These are phyloP conservation scores for Flaveria brownii DNA, from an alignment of 129 eudicot species.

Conservation along the genomic window DNA sequence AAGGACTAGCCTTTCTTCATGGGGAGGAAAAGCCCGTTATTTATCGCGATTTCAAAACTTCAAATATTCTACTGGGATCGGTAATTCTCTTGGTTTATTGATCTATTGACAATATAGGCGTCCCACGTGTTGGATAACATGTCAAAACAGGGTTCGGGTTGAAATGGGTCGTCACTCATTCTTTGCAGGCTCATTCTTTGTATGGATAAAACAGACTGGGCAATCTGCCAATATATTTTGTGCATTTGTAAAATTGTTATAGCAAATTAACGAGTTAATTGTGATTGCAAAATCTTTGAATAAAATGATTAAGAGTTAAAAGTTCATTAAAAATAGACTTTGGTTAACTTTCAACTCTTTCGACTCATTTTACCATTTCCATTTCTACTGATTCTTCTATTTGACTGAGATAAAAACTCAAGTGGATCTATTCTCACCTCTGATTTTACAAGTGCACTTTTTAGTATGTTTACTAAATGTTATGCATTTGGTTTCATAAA, in stretches of 20 bases:
- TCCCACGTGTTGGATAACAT: not conserved
- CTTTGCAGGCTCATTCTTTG: not conserved
- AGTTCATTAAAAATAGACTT: not conserved
- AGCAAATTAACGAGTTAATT: not conserved
- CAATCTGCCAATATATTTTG: not conserved
- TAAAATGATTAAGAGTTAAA: not conserved
- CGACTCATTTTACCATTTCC: not conserved
- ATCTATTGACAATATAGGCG: not conserved
- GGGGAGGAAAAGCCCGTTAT: constrained; percentile 87
- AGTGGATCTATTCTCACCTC: not conserved
- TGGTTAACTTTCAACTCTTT: not conserved
- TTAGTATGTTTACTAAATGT: constrained; percentile 19
- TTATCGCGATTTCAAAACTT: constrained; percentile 85
- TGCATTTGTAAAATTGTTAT: not conserved
- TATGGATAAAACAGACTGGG: not conserved
- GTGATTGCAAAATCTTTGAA: not conserved
- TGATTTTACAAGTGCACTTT: not conserved
- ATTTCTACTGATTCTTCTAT: not conserved
- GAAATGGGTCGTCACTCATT: not conserved
- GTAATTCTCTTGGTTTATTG: constrained; percentile 36
- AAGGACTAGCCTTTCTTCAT: constrained; percentile 89
- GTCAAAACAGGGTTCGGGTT: not conserved
- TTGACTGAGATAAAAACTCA: not conserved
- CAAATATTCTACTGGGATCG: constrained; percentile 74
- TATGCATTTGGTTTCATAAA: not conserved